phyloP scores from a whole-genome alignment of 148 eudicot species.

The Persicaria tinctoria region DNA sequence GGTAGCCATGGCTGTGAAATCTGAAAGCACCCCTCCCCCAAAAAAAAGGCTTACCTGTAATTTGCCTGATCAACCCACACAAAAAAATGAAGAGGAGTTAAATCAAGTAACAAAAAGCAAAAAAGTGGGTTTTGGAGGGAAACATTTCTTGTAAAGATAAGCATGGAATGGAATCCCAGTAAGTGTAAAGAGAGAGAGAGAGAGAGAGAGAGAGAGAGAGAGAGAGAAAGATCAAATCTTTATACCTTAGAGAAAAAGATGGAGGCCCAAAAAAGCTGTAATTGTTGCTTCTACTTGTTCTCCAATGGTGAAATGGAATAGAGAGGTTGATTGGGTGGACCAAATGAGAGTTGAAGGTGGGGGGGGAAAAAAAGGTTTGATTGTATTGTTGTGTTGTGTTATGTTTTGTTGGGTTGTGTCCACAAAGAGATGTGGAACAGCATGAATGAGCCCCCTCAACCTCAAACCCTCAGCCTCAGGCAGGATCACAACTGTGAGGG shows the following conservation, averaged over 20 bases:
- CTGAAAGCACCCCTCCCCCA: neutral
- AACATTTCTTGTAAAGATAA: neutral
- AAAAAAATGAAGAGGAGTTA: neutral
- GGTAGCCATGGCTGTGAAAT: constrained; percentile 36
- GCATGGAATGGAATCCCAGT: neutral
- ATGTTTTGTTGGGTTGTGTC: neutral
- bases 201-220: neutral
- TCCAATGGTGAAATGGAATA: no score
- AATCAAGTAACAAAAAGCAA: neutral
- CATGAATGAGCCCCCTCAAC: constrained; percentile 2
- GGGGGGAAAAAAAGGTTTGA: neutral
- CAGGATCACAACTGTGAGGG: constrained; percentile 1
- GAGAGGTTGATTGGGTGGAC: neutral
- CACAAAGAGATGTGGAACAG: constrained; percentile 12
- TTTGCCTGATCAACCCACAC: neutral
- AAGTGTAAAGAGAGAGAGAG: neutral
- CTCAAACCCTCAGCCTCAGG: constrained; percentile 3
- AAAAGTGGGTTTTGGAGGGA: neutral
- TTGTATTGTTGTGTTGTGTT: neutral
- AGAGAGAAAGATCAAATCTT: neutral
- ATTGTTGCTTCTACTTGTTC: no score
- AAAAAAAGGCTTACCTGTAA: neutral
- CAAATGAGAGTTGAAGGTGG: neutral
- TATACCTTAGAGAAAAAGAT: constrained; percentile 3
- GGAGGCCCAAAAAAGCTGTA: neutral